Evolutionary conservation across 306 rosid genomes (phyloP).

Genomic region (Acacia crassicarpa): DNA sequence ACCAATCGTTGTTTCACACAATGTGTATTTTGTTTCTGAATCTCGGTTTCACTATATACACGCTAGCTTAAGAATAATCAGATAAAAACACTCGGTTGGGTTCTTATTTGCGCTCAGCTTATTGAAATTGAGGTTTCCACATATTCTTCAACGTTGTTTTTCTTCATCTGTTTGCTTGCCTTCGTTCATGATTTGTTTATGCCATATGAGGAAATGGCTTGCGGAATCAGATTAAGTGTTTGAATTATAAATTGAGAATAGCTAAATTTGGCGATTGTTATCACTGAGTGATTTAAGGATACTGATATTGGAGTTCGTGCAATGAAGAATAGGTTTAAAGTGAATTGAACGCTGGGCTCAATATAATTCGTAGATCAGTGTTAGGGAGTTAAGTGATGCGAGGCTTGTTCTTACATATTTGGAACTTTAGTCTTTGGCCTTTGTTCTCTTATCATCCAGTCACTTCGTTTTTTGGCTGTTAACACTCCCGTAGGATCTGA

Average conservation of each 20-base stretch:
- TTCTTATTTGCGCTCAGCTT: not conserved
- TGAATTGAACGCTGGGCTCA: not conserved
- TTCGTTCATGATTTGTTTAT: not conserved
- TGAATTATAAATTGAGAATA: not conserved
- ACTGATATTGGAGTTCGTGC: not conserved
- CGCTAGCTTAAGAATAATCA: not conserved
- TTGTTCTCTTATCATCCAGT: not conserved
- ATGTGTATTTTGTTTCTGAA: not conserved
- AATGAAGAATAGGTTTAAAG: not conserved
- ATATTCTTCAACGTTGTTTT: slow-evolving; percentile 1
- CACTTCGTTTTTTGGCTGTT: slow-evolving; percentile 3
- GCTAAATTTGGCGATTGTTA: not conserved
- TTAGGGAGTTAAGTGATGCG: not conserved
- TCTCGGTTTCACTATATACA: not conserved
- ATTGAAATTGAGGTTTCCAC: not conserved
- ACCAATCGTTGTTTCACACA: not conserved
- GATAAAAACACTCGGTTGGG: not conserved
- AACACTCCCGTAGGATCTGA: not conserved
- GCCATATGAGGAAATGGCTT: not conserved
- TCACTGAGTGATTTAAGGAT: not conserved
- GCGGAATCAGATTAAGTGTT: not conserved
- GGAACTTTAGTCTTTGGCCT: not conserved
- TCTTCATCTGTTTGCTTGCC: not conserved
- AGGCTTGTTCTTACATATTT: not conserved
- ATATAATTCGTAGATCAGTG: not conserved